phyloP scores from a whole-genome alignment of 2,329 filamentous ascomycete species.

The Paraphoma sp. region DNA sequence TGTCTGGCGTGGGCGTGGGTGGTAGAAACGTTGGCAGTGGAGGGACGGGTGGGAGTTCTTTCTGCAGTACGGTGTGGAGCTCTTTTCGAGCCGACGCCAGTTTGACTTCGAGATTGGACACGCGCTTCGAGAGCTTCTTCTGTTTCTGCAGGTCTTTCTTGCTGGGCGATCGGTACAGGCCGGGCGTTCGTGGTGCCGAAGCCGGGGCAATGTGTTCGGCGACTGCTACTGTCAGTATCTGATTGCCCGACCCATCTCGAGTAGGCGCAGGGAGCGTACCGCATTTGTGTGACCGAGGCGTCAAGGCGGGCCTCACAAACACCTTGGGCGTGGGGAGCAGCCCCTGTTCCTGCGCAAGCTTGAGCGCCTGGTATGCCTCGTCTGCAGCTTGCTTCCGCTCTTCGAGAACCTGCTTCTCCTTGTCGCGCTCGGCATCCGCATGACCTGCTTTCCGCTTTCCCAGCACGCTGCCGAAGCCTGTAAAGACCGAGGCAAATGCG shows the following conservation, averaged over 20 bases:
- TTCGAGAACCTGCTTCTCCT: conserved; percentile 23
- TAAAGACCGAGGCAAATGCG: conserved; percentile 32
- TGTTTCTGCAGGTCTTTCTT: conserved; percentile 65
- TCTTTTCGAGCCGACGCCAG: conserved; percentile 63
- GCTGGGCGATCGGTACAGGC: conserved; percentile 57
- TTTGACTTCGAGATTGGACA: conserved; percentile 67
- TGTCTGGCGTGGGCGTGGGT: conserved; percentile 23
- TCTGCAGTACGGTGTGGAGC: conserved; percentile 56
- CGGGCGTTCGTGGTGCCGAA: conserved; percentile 28
- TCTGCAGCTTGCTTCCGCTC: conserved; percentile 39
- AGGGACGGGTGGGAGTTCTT: conserved; percentile 51
- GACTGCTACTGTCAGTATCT: conserved; percentile 11
- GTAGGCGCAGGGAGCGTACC: conserved; percentile 6
- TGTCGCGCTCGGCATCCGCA: conserved; percentile 24
- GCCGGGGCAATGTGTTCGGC: conserved; percentile 12
- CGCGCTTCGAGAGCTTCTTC: conserved; percentile 63
- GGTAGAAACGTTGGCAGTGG: conserved; percentile 42
- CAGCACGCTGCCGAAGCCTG: conserved; percentile 29
- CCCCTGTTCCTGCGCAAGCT: conserved; percentile 37
- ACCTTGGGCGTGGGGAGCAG: conserved; percentile 42
- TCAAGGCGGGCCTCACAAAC: conserved; percentile 32
- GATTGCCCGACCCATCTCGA: conserved; percentile 1
- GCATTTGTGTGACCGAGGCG: conserved; percentile 17
- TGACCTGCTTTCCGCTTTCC: conserved; percentile 41
- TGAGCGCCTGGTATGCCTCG: conserved; percentile 34